Conservation (phyloP, 2,329 filamentous ascomycete species). For the Thyridium curvatum region DNA sequence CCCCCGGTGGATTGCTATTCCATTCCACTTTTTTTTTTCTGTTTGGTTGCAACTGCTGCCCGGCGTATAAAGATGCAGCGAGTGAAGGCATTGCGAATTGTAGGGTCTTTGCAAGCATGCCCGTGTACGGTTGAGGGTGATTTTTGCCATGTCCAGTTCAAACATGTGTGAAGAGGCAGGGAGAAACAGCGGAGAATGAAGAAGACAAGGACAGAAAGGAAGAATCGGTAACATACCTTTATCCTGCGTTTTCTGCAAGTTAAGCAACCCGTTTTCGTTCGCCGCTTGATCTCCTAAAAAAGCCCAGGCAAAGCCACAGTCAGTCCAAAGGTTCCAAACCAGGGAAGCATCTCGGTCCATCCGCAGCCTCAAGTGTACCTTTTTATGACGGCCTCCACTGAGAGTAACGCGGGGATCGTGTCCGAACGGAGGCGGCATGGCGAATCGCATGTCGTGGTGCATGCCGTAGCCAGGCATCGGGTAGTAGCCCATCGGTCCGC, state of each 20-base stretch:
- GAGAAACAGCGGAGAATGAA: neutral
- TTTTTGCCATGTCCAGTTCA: too few species aligned
- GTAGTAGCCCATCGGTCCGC: slow-evolving; percentile 43
- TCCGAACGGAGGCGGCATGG: slow-evolving; percentile 31
- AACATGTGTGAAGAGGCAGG: too few species aligned
- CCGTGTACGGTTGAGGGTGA: too few species aligned
- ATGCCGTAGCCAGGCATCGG: slow-evolving; percentile 35
- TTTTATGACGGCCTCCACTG: slow-evolving; percentile 46
- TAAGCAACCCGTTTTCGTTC: slow-evolving; percentile 57
- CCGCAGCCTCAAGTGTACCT: slow-evolving; percentile 35
- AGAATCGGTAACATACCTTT: slow-evolving; percentile 43
- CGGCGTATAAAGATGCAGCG: too few species aligned
- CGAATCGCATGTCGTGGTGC: slow-evolving; percentile 34
- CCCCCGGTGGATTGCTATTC: too few species aligned
- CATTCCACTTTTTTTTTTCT: too few species aligned
- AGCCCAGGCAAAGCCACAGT: slow-evolving; percentile 15
- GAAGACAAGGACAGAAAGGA: slow-evolving; percentile 9
- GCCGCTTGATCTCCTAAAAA: slow-evolving; percentile 53
- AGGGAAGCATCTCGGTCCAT: slow-evolving; percentile 1
- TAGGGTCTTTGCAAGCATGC: too few species aligned
- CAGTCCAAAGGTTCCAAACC: slow-evolving; percentile 12
- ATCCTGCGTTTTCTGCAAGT: slow-evolving; percentile 57
- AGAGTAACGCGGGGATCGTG: slow-evolving; percentile 40
- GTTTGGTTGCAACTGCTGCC: too few species aligned
- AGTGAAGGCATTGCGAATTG: too few species aligned